Percentiles rank a stretch among this genome's conserved stretches.
phyloP scores from a whole-genome alignment of 2,329 filamentous ascomycete genomes.

The Aphanocladium album region DNA sequence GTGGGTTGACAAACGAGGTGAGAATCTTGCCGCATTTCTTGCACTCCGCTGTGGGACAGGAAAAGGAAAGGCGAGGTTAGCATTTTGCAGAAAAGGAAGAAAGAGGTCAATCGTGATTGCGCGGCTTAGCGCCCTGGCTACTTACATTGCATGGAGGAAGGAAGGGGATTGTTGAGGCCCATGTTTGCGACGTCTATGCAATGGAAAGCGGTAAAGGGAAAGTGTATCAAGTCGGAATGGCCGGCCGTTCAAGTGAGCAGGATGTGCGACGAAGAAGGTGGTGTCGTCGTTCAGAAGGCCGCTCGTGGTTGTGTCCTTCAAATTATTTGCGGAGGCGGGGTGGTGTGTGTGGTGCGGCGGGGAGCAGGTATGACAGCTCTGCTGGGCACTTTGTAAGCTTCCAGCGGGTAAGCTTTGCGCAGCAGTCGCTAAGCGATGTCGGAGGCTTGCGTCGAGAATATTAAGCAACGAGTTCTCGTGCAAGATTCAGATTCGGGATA shows the following conservation, averaged over 20 bases:
- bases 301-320: background rate
- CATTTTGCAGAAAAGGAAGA: background rate
- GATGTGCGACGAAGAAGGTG: no score
- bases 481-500: background rate
- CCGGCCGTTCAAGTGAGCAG: background rate
- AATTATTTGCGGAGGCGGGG: conserved; percentile 9
- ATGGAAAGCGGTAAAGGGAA: background rate
- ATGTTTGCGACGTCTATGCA: conserved; percentile 31
- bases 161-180: conserved; percentile 63
- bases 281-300: background rate
- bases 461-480: background rate
- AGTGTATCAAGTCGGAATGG: background rate
- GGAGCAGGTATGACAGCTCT: background rate
- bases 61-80: conserved; percentile 15
- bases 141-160: conserved; percentile 64
- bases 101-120: no score
- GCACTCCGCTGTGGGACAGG: conserved; percentile 69
- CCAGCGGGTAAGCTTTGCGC: background rate
- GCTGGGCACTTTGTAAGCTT: background rate
- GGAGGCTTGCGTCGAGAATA: background rate
- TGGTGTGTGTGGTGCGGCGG: background rate
- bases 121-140: conserved; percentile 19
- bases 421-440: background rate
- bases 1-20: conserved; percentile 87
- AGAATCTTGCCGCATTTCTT: conserved; percentile 96